A percentile compares a stretch with the other conserved stretches of the same genome.
These are phyloP conservation scores for Suhomyces panamericanus DNA, from an alignment of 1,139 yeast species.

Conservation along the genomic window DNA sequence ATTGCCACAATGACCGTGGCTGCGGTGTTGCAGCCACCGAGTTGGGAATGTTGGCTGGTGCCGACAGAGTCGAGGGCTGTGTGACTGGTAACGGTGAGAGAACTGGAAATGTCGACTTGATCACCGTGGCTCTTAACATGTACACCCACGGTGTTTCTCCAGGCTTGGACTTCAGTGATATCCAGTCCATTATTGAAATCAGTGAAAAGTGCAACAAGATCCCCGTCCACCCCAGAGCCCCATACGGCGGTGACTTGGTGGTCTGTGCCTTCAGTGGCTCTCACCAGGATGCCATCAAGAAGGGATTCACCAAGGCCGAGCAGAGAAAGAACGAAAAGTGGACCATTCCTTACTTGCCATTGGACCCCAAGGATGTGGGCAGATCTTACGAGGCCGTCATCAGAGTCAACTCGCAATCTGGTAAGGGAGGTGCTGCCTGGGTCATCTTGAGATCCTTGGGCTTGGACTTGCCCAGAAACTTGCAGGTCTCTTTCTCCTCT, in stretches of 20 bases:
- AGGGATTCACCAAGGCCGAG: conserved; percentile 40
- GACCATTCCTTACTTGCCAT: conserved; percentile 50
- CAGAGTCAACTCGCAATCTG: conserved; percentile 52
- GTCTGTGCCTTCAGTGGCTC: conserved; percentile 53
- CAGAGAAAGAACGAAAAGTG: conserved; percentile 31
- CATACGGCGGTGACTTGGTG: conserved; percentile 50
- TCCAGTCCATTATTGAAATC: conserved; percentile 41
- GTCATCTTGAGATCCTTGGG: conserved; percentile 48
- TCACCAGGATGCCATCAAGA: conserved; percentile 53
- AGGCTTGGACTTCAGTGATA: conserved; percentile 45
- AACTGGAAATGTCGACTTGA: conserved; percentile 52
- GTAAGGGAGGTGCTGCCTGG: conserved; percentile 56
- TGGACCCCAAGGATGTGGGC: conserved; percentile 52
- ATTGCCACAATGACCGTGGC: conserved; percentile 52
- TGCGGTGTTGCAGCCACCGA: conserved; percentile 54
- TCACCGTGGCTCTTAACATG: conserved; percentile 49
- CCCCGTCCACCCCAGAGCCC: conserved; percentile 49
- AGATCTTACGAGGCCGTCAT: conserved; percentile 53
- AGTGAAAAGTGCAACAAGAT: conserved; percentile 51
- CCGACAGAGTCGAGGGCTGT: conserved; percentile 53
- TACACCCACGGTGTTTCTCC: conserved; percentile 50
- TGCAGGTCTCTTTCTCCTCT: conserved; percentile 44
- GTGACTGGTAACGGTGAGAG: conserved; percentile 53
- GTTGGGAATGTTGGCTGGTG: conserved; percentile 50
- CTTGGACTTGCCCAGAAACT: conserved; percentile 48